Evolutionary conservation across 352 stramenopile species (phyloP).

Genomic region (Phytophthora pistaciae): DNA sequence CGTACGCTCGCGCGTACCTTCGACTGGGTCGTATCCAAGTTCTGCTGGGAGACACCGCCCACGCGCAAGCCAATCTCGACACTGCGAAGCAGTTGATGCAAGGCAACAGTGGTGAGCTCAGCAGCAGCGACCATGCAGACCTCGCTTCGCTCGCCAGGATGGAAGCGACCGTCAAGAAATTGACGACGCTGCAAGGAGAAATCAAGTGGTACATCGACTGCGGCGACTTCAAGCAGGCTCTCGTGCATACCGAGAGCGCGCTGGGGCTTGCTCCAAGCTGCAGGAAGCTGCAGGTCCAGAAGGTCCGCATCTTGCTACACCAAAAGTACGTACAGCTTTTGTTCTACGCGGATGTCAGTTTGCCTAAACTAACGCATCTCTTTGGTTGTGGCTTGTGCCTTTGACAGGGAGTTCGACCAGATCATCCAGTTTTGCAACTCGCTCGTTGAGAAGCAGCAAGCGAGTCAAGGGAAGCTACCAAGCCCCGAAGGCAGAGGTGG

Average conservation of each 20-base stretch:
- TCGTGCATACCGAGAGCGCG: constrained; percentile 60
- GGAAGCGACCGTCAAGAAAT: constrained; percentile 55
- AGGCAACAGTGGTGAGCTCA: constrained; percentile 16
- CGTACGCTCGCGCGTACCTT: constrained; percentile 80
- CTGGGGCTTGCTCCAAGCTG: constrained; percentile 60
- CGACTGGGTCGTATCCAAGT: constrained; percentile 77
- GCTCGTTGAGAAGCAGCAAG: constrained; percentile 64
- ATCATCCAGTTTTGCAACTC: constrained; percentile 60
- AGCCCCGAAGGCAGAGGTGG: constrained; percentile 7
- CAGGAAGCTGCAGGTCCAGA: constrained; percentile 69
- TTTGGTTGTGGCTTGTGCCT: constrained; percentile 1
- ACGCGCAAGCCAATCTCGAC: constrained; percentile 59
- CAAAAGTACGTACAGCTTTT: constrained; percentile 60
- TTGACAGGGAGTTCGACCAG: constrained; percentile 58
- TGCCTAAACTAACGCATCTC: neutral
- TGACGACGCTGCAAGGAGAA: constrained; percentile 55
- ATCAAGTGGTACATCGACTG: constrained; percentile 71
- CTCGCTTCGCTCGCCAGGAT: constrained; percentile 60
- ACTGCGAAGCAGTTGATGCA: constrained; percentile 59
- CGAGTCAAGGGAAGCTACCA: constrained; percentile 12
- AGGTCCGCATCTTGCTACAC: constrained; percentile 65
- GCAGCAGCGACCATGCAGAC: constrained; percentile 48
- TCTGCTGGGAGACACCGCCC: constrained; percentile 61
- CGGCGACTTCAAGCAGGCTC: constrained; percentile 54
- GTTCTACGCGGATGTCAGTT: neutral